These are phyloP conservation scores for Papiliotrema fonsecae DNA, from an alignment of 1,284 basidiomycete genomes.

Conservation along the genomic window DNA sequence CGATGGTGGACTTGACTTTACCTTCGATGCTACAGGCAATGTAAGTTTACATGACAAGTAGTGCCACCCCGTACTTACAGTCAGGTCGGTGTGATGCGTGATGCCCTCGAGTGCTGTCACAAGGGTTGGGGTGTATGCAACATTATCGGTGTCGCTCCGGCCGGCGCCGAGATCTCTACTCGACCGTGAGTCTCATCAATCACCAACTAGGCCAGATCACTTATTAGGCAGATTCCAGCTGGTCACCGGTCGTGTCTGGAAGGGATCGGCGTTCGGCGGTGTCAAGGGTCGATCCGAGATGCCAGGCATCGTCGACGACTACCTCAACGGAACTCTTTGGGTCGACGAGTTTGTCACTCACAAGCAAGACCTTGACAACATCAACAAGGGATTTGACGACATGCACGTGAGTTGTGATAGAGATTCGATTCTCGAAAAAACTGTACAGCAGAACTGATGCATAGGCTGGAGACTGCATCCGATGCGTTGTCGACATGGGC, in stretches of 20 bases:
- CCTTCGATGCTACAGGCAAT: conserved; percentile 95
- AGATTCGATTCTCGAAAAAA: no score
- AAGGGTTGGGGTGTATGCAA: conserved; percentile 99
- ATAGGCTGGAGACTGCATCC: conserved; percentile 81
- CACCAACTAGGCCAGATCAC: background rate
- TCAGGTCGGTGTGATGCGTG: conserved; percentile 86
- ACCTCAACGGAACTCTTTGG: conserved; percentile 46
- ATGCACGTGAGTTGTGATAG: conserved; percentile 75
- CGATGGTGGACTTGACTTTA: conserved; percentile 95
- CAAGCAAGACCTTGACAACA: conserved; percentile 65
- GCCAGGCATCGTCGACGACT: conserved; percentile 73
- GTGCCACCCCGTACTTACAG: background rate
- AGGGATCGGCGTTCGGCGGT: conserved; percentile 93
- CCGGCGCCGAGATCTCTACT: conserved; percentile 97
- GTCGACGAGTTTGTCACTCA: conserved; percentile 90
- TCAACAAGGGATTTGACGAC: conserved; percentile 86
- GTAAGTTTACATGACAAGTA: conserved; percentile 49
- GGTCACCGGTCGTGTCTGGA: conserved; percentile 87
- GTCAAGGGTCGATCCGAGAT: conserved; percentile 96
- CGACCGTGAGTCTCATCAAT: conserved; percentile 64
- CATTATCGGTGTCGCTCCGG: conserved; percentile 88
- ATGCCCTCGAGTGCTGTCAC: conserved; percentile 93
- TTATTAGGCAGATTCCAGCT: conserved; percentile 59
- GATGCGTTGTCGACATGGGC: conserved; percentile 64
- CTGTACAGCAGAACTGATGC: background rate